Evolutionary conservation across 371 early-diverging fungal genomes (phyloP), one percentile per base, ranked within the genome.

Genomic region (Circinella umbellata): DNA sequence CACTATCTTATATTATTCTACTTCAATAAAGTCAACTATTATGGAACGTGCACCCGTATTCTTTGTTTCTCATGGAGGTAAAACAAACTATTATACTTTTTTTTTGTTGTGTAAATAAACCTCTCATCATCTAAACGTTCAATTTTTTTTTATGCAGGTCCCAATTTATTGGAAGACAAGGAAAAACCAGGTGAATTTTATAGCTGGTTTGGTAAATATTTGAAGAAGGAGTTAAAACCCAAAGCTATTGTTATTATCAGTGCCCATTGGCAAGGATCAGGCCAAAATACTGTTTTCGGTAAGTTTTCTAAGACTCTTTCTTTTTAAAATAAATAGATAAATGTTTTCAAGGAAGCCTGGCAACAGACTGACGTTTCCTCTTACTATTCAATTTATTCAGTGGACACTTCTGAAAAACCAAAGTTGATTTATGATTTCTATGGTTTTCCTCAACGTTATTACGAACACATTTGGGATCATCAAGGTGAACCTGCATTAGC

Each of bases 401-500:
- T 83, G n/a, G 81, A 81, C 9, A 73, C 75, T 4, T 72, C 79
- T 4, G 75, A 76, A 38, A 83, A 77, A 51, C 89, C 89, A 1
- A 73, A 77, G 36, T 74, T 88, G 18, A 87, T 88, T n/a, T 90
- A 90, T 64, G 91, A 91, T 60, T 91, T 91, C 70, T 86, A 87
- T 67, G 76, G 75, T 17, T 89, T 89, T 48, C 90, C 91, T 1
- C 71, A 80, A 20, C 77, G 66, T n/a, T 82, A 84, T 69, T 89
- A 89, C 72, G 76, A 82, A 63, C 70, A 84, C 46, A 77, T 78
- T 35, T 91, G 89, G 76, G 86, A 88, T 47, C 88, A 89, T 15
- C 69, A 71, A 42, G 89, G 86, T 1, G 82, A 80, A 14, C 89
- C 90, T 20, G 46, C 70, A 10, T 61, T 91, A 7, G 85, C 90